Evolutionary conservation across 495 filamentous ascomycete genomes (phyloP).

Genomic region (Corynascus novoguineensis): DNA sequence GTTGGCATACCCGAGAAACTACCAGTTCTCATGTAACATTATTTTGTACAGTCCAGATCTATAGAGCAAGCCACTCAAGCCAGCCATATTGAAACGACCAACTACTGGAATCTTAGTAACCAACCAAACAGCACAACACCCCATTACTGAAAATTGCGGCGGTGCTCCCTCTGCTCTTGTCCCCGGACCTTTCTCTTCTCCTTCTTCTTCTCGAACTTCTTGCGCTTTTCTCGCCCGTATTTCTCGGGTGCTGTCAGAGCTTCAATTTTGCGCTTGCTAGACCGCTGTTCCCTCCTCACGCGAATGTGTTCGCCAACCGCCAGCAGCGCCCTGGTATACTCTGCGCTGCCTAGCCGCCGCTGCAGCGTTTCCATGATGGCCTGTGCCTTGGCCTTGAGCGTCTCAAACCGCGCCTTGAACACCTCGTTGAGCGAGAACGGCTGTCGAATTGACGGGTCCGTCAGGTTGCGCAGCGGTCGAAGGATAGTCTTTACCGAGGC

Average conservation of each 20-base stretch:
- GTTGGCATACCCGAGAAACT: conserved; percentile 15
- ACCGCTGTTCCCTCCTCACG: conserved; percentile 63
- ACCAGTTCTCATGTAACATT: conserved; percentile 8
- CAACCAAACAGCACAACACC: background rate
- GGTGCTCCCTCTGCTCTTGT: conserved; percentile 58
- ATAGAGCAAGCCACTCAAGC: background rate
- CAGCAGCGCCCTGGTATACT: conserved; percentile 64
- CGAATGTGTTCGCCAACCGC: conserved; percentile 63
- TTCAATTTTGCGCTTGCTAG: conserved; percentile 79
- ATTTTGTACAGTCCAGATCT: conserved; percentile 4
- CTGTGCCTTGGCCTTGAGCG: conserved; percentile 59
- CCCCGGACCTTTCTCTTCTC: conserved; percentile 74
- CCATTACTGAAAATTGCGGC: conserved; percentile 32
- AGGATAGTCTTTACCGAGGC: conserved; percentile 62
- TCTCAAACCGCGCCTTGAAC: conserved; percentile 62
- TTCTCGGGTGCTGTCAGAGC: conserved; percentile 76
- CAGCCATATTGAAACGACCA: background rate
- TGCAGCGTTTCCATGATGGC: conserved; percentile 72
- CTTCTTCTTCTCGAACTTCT: conserved; percentile 79
- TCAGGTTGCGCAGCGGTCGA: conserved; percentile 75
- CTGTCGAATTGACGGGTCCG: conserved; percentile 65
- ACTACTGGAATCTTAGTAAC: no score
- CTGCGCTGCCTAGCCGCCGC: conserved; percentile 73
- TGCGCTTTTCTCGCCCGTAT: conserved; percentile 70
- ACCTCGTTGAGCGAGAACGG: conserved; percentile 59